Conservation (phyloP, 129 eudicot genomes). For the Flaveria linearis region DNA sequence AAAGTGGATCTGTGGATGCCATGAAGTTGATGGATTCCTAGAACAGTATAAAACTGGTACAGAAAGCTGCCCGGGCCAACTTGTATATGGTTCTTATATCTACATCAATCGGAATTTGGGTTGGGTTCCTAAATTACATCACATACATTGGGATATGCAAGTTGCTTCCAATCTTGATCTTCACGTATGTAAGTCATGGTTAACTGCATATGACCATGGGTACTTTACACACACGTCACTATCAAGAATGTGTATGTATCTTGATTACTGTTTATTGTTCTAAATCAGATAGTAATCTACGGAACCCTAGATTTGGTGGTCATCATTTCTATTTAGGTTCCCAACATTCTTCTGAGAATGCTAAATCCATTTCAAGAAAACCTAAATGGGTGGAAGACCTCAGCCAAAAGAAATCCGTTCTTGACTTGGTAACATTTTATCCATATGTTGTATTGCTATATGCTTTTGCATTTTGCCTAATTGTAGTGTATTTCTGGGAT, state of each 20-base stretch:
- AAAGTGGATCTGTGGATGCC: slow-evolving; percentile 49
- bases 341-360: slow-evolving; percentile 37
- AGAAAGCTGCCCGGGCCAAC: slow-evolving; percentile 42
- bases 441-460: not conserved
- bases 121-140: slow-evolving; percentile 68
- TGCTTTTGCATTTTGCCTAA: slow-evolving; percentile 19
- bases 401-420: slow-evolving; percentile 42
- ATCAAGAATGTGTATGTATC: slow-evolving; percentile 12
- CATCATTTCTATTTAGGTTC: slow-evolving; percentile 69
- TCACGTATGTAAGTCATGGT: slow-evolving; percentile 95
- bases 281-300: slow-evolving; percentile 70
- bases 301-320: slow-evolving; percentile 74
- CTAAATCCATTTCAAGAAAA: slow-evolving; percentile 41
- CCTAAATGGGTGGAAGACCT: slow-evolving; percentile 85
- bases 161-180: slow-evolving; percentile 58
- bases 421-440: slow-evolving; percentile 66
- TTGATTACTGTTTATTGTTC: slow-evolving; percentile 28
- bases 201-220: slow-evolving; percentile 15
- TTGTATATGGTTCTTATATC: slow-evolving; percentile 37
- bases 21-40: slow-evolving; percentile 39
- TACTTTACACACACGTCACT: not conserved
- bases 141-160: slow-evolving; percentile 59
- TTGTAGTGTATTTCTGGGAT: slow-evolving; percentile 16
- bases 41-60: slow-evolving; percentile 39
- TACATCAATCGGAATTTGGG: slow-evolving; percentile 27